Conservation (phyloP, 768 basidiomycete genomes). For the Tylopilus vinaceipallidus region DNA sequence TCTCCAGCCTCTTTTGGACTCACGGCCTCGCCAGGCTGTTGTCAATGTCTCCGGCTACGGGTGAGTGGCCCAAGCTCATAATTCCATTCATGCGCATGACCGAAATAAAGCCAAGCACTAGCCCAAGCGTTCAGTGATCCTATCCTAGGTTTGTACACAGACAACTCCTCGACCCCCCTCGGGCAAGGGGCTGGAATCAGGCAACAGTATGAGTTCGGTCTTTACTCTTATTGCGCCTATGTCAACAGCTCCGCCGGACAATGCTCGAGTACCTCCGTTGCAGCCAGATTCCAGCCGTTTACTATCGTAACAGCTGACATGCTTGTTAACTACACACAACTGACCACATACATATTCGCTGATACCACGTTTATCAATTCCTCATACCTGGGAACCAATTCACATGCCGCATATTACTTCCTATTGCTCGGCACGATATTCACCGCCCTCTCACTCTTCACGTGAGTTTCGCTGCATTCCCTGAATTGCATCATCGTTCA, state of each 20-base stretch:
- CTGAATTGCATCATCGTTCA: not conserved
- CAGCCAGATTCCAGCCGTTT: constrained; percentile 63
- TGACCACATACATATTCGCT: constrained; percentile 53
- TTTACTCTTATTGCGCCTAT: constrained; percentile 80
- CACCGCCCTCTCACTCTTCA: constrained; percentile 60
- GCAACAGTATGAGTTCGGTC: constrained; percentile 72
- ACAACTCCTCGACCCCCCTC: constrained; percentile 62
- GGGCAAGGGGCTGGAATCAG: constrained; percentile 57
- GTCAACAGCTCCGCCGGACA: constrained; percentile 55
- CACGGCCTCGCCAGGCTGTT: constrained; percentile 46
- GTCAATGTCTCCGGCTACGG: constrained; percentile 72
- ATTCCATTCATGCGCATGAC: not conserved
- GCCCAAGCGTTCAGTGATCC: constrained; percentile 51
- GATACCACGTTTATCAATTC: constrained; percentile 58
- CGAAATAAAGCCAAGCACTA: constrained; percentile 46
- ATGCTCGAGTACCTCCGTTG: constrained; percentile 62
- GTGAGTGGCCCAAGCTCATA: constrained; percentile 37
- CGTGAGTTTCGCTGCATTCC: constrained; percentile 43
- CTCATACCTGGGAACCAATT: constrained; percentile 57
- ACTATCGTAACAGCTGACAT: constrained; percentile 65
- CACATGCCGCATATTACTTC: constrained; percentile 74
- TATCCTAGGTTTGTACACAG: constrained; percentile 63
- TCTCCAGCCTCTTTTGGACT: constrained; percentile 6
- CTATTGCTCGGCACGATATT: constrained; percentile 70
- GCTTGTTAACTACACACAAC: constrained; percentile 55